Base-by-base conservation (phyloP, 106 monocot species). In the Dendrobium chrysotoxum region DNA sequence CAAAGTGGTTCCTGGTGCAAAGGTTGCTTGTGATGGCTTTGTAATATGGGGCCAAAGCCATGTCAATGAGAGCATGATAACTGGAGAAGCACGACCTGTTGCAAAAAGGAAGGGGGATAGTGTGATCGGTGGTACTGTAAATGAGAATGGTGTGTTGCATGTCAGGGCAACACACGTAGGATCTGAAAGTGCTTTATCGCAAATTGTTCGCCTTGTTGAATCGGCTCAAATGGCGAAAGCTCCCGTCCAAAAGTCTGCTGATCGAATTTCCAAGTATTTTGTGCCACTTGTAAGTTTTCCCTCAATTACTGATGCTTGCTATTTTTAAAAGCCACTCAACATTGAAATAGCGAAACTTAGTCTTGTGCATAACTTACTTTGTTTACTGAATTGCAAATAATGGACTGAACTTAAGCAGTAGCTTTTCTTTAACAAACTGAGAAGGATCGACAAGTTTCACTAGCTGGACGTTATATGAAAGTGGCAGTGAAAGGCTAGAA, bases 161-260 rank as follows among this genome's bases (percentile, higher is more conserved):
- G 85, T 96, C 15, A 80, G 81, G 79, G 91, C 82, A 61, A 93
- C 96, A 72, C 80, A 81, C 83, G 84, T 96, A 42, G 96, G 96
- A 53, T 93, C 93, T 77, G 93, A 96, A 54, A 91, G 91, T 81
- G 91, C 91, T 77, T 78, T 96, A 20, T 80, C 91, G 21, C 96
- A 90, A 77, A 96, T 96, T 84, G 89, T 96, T 76, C 86, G 91
- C 28, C 87, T 96, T 38, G 93, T 96, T 39, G 96, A 93, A 80
- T 91, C 96, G 47, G 96, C 96, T 61, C 96, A 96, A 71, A 87
- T 96, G 96, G 88, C 96, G 11, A 96, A 96, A 84, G 96, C 96
- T 79, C 96, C 96, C 9, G 86, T 96, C 0, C 96, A 96, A 71
- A 96, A 93, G 85, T 87, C 91, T 68, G 93, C 93, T 28, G 96